Evolutionary conservation across 129 eudicot species (phyloP), one percentile per base, ranked within the genome.

Genomic region (Solidago caesia): DNA sequence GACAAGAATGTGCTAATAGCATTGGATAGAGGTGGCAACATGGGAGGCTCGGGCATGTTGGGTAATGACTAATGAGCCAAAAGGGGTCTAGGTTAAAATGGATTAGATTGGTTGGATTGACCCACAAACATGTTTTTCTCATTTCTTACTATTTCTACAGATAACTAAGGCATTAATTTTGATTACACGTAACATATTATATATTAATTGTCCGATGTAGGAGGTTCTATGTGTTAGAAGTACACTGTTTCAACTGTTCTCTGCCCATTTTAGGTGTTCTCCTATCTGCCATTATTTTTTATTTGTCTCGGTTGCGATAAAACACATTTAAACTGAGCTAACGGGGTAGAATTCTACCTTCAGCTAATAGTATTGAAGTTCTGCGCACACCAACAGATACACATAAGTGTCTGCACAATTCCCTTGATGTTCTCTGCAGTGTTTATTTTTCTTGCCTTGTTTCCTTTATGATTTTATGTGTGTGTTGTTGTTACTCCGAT

Each of bases 1-100:
- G 14, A 69, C 70, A 65, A 57, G 12, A 62, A 68, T 67, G 33
- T 65, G 74, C 49, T 70, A 64, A 48, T 55, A 9, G 6, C 61
- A 60, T 21, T 67, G 29, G 39, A 21, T 51, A 52, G 64, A 53
- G 64, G 11, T 9, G 64, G 49, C 33, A 70, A 27, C 39, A 68
- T 16, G 44, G 43, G 57, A 8, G 29, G 74, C 61, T 29, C 6
- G 11, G 27, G 70, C 10, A 49, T 6, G 47, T 65, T 43, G 2
- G 5, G 51, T 66, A 66, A 66, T 21, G 26, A 52, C 4, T 66
- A 66, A 66, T 21, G 26, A 52, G 11, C 33, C 58, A 47, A 26
- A 49, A 12, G 3, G 67, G 72, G 41, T 11, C 11, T 11, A 6
- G 44, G 15, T 46, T 25, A 8, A 67, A 52, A 14, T 16, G 21